Evolutionary conservation across 164 flowering plant genomes (phyloP).

Genomic region (Santalum album): DNA sequence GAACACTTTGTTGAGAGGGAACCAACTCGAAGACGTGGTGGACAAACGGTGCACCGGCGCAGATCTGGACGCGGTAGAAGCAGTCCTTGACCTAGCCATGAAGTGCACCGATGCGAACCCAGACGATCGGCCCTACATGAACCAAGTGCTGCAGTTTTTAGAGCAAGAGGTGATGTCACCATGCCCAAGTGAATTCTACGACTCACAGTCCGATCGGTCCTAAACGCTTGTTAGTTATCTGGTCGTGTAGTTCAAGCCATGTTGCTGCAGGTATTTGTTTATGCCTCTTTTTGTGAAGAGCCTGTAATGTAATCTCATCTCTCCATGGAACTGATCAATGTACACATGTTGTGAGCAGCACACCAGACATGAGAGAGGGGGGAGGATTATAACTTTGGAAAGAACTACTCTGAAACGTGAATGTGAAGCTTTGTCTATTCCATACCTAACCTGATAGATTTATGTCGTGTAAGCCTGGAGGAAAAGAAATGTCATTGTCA

Average conservation of each 20-base stretch:
- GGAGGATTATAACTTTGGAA: no score
- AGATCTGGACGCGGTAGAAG: constrained; percentile 67
- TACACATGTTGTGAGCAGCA: not conserved
- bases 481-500: no score
- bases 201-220: constrained; percentile 69
- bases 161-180: constrained; percentile 93
- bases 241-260: no score
- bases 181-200: constrained; percentile 79
- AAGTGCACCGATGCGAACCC: constrained; percentile 77
- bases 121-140: constrained; percentile 80
- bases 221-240: no score
- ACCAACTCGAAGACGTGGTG: constrained; percentile 57
- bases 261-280: no score
- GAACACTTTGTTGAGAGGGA: constrained; percentile 65
- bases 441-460: no score
- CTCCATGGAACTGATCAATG: not conserved
- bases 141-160: constrained; percentile 62
- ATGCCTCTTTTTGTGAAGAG: no score
- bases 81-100: constrained; percentile 65
- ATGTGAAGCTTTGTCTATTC: no score
- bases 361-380: no score
- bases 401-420: no score
- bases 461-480: no score
- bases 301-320: no score
- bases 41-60: constrained; percentile 64